Evolutionary conservation across 495 filamentous ascomycete species (phyloP).

Genomic region (Penicillium lividum): DNA sequence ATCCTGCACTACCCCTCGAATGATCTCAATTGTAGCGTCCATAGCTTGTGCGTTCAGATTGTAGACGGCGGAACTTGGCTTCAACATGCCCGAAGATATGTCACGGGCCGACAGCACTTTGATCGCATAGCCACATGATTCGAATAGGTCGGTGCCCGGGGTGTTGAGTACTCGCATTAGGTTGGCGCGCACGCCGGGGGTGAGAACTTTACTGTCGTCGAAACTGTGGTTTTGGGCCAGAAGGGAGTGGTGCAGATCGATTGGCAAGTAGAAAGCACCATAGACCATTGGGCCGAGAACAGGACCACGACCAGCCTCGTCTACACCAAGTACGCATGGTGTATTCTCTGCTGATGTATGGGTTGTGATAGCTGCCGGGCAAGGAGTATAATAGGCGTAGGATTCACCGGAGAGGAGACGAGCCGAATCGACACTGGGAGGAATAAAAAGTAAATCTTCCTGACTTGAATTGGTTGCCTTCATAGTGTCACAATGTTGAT

Average conservation of each 20-base stretch:
- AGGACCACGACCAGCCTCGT: slow-evolving; percentile 94
- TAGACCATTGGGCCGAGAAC: slow-evolving; percentile 99
- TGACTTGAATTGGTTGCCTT: slow-evolving; percentile 6
- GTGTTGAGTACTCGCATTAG: slow-evolving; percentile 78
- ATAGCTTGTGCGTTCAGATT: slow-evolving; percentile 98
- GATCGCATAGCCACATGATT: slow-evolving; percentile 78
- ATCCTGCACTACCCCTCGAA: slow-evolving; percentile 68
- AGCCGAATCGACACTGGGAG: slow-evolving; percentile 69
- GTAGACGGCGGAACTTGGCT: slow-evolving; percentile 61
- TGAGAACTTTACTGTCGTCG: slow-evolving; percentile 89
- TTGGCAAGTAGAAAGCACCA: slow-evolving; percentile 81
- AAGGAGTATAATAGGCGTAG: slow-evolving; percentile 80
- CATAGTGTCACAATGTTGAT: slow-evolving; percentile 1
- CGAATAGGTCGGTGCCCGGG: slow-evolving; percentile 59
- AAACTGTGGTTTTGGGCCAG: slow-evolving; percentile 78
- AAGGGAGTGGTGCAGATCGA: slow-evolving; percentile 64
- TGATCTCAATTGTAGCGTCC: slow-evolving; percentile 89
- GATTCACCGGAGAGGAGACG: slow-evolving; percentile 69
- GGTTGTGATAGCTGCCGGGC: slow-evolving; percentile 53
- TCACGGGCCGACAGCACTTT: slow-evolving; percentile 80
- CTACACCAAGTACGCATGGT: slow-evolving; percentile 77
- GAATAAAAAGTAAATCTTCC: slow-evolving; percentile 58
- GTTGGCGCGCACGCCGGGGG: slow-evolving; percentile 65
- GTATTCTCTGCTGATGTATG: slow-evolving; percentile 38
- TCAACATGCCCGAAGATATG: slow-evolving; percentile 79